Base-by-base conservation (phyloP, 2,329 filamentous ascomycete genomes). In the Pseudofabraea citricarpa region DNA sequence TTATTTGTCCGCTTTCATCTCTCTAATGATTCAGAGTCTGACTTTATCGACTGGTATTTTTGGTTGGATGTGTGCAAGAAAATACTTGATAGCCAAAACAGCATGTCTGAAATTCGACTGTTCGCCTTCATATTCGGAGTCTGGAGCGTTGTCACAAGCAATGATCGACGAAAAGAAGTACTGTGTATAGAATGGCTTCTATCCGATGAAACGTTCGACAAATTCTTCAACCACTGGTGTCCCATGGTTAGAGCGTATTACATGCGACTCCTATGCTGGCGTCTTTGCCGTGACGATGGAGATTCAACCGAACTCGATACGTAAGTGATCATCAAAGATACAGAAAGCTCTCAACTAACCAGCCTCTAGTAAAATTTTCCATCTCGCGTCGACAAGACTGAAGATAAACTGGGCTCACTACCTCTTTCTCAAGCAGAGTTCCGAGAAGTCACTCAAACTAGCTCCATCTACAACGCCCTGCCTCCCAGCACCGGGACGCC, bases 181-280 rank as follows among this genome's bases (percentile, higher is more conserved):
- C 61, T 87, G 19, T 85, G 81, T 53, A 56, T 84, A 19, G 72
- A 75, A 9, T 82, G 85, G 57, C 61, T 88, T 21, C 62, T 88
- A 32, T 70, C 77, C 29, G 73, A 76, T 20, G 66, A 73, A 5
- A 71, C 80, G 24, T 87, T 87, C 58, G 75, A 81, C 49, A 75
- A 73, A 50, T 76, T 81, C 48, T 88, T 87, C 61, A 83, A 77
- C 52, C 83, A 87, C 55, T 87, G 84, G 84, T 87, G 81, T 60
- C 82, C 84, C 1, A 87, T 87, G 84, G 81, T 87, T n/a, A 72
- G 84, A 53, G 78, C 83, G 19, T 87, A 87, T 63, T 87, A 77
- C 54, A 85, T 86, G 73, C 79, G 84, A 24, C 62, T 88, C 26
- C 59, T 87, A 23, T 86, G 83, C 60, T 88, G 84, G 84, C 74